phyloP scores from a whole-genome alignment of 768 basidiomycete species.

The Pleurotus eryngii region DNA sequence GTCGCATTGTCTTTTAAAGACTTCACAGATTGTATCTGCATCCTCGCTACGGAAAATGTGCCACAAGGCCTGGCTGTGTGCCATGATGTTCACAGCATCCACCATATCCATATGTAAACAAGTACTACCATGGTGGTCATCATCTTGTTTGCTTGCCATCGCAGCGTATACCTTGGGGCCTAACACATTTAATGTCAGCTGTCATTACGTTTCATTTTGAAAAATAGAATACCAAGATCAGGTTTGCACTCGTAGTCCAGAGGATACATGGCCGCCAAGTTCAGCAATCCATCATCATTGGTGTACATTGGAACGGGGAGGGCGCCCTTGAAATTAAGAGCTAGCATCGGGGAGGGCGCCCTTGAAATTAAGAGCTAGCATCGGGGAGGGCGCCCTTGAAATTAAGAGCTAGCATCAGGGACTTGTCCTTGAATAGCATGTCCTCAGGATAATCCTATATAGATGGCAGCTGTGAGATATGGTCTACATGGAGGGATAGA shows the following conservation, averaged over 20 bases:
- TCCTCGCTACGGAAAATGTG: slow-evolving; percentile 64
- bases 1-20: slow-evolving; percentile 33
- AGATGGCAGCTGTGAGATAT: no score
- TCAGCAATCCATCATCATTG: background rate
- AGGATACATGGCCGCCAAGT: background rate
- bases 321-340: no score
- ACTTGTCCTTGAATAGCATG: no score
- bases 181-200: no score
- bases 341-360: no score
- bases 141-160: slow-evolving; percentile 47
- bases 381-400: no score
- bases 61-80: slow-evolving; percentile 65
- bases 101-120: slow-evolving; percentile 71
- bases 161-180: slow-evolving; percentile 77
- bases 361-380: no score
- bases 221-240: background rate
- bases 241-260: background rate
- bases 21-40: slow-evolving; percentile 50
- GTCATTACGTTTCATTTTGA: slow-evolving; percentile 8
- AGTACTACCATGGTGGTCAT: slow-evolving; percentile 59
- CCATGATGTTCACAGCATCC: slow-evolving; percentile 70
- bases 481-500: no score
- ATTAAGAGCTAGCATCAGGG: no score
- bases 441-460: no score
- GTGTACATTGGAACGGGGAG: background rate